Base-by-base conservation (phyloP, 2,329 filamentous ascomycete genomes). In the Colletotrichum noveboracense region DNA sequence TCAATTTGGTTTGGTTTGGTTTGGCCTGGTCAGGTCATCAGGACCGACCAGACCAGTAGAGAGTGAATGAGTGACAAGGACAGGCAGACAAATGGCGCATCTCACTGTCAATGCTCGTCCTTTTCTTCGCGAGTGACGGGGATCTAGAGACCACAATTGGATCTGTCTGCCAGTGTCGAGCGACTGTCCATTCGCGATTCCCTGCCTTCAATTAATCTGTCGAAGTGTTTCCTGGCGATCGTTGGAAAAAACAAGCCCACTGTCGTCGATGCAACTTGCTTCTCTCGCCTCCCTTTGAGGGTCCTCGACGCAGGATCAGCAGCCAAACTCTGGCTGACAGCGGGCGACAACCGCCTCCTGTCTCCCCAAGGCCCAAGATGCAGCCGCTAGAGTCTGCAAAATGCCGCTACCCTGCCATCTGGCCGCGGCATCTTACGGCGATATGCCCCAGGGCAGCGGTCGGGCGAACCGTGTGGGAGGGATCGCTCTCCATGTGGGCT, bases 401-500 rank as follows among this genome's bases (percentile, higher is more conserved):
- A 52, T 66, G 66, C 56, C 58, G 58, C 69, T 24, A 64, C 70
- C 18, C 52, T 48, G 24, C 30, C 24, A 28, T 21, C 48, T 74
- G 26, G 38, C 52, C 13, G 36, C 38, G 34, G 73, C 69, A 75
- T 72, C 68, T 58, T 43, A 36, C 61, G 36, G 55, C 36, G 55
- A 60, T 14, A 68, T 55, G 62, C 70, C 73, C 73, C 70, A 68
- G 64, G 64, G 38, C 14, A 67, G 69, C 28, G 69, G 70, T 75
- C 64, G 70, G 64, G 62, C 73, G 64, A 68, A 68, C 64, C 24
- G 70, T 68, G 73, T 73, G 70, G 64, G 43, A 73, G 73, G 55
- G 73, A 75, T 75, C 64, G 73, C 73, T 75, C 73, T 38, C 21
- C 14, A 73, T 52, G 64, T 73, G 73, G 73, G 70, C 64, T 75